Percentiles rank a stretch among this genome's conserved stretches.
Conservation (phyloP, 192 early-diverging fungal genomes). For the Funneliformis mosseae region DNA sequence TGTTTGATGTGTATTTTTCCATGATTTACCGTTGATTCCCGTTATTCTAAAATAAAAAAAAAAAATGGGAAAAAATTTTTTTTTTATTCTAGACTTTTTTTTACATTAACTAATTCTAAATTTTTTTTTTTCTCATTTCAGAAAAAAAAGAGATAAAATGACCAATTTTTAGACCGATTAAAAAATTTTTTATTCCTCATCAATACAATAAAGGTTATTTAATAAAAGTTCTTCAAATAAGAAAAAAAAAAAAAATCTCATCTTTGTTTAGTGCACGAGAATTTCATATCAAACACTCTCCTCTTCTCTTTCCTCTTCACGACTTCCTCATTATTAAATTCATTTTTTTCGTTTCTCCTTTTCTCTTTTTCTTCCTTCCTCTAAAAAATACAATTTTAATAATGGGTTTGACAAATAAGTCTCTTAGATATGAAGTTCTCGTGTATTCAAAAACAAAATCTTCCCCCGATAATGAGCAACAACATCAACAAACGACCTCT, state of each 20-base stretch:
- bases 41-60: background rate
- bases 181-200: background rate
- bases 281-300: background rate
- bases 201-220: background rate
- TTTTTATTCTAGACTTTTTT: background rate
- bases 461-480: background rate
- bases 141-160: background rate
- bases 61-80: background rate
- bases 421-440: constrained; percentile 9
- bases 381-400: background rate
- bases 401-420: constrained; percentile 3
- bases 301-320: background rate
- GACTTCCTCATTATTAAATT: background rate
- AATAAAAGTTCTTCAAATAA: background rate
- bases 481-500: background rate
- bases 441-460: background rate
- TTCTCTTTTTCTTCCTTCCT: background rate
- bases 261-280: background rate
- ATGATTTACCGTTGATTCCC: background rate
- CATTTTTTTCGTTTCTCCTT: background rate
- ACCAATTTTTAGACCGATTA: background rate
- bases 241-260: background rate
- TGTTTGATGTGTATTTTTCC: background rate
- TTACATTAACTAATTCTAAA: background rate
- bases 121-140: too few relatives aligned